Evolutionary conservation across 2,329 filamentous ascomycete species (phyloP).

Genomic region (Aspergillus sp.): DNA sequence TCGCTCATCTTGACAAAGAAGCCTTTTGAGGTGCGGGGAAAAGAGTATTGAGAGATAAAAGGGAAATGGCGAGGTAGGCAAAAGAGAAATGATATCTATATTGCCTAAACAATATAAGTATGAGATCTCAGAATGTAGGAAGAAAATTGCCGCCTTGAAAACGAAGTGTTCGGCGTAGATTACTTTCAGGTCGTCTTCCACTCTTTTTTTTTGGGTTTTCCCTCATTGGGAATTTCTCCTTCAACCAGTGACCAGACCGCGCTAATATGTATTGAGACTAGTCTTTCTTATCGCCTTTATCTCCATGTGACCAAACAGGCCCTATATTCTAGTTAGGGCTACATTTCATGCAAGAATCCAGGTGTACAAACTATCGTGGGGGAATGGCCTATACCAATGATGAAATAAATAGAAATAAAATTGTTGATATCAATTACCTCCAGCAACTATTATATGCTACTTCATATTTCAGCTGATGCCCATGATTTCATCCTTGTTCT

Average conservation of each 20-base stretch:
- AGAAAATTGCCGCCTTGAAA: slow-evolving; percentile 7
- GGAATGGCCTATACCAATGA: neutral
- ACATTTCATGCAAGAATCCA: neutral
- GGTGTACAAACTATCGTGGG: slow-evolving; percentile 9
- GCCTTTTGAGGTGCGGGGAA: neutral
- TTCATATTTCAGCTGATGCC: neutral
- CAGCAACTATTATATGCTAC: neutral
- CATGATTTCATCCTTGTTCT: neutral
- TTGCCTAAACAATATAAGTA: neutral
- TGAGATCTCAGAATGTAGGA: slow-evolving; percentile 3
- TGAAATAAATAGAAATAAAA: neutral
- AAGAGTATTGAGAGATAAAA: neutral
- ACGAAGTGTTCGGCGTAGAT: slow-evolving; percentile 3
- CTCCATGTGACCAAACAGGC: slow-evolving; percentile 25
- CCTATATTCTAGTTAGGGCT: slow-evolving; percentile 27
- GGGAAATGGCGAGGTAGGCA: neutral
- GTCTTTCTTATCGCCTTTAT: neutral
- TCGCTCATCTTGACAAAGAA: slow-evolving; percentile 31
- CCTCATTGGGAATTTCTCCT: slow-evolving; percentile 30
- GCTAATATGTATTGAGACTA: slow-evolving; percentile 18
- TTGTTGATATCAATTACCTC: neutral
- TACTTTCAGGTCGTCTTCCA: slow-evolving; percentile 10
- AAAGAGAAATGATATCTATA: neutral
- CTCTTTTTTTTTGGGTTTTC: slow-evolving; percentile 28
- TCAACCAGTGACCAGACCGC: neutral